Evolutionary conservation across 2,329 filamentous ascomycete species (phyloP), one percentile per base, ranked within the genome.

Genomic region (Pseudogymnoascus sp.): DNA sequence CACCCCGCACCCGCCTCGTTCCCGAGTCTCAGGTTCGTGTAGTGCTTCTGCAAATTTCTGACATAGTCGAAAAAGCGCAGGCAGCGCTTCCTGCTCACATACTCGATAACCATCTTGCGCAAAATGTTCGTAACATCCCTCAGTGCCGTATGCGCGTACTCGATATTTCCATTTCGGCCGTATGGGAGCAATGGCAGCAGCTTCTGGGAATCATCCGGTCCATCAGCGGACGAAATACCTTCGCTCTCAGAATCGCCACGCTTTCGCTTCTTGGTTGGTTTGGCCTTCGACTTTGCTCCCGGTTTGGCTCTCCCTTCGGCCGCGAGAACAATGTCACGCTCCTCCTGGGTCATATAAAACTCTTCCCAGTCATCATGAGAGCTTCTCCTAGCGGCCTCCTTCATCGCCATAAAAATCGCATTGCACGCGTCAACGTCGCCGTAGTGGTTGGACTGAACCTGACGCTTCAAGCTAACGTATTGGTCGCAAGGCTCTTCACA

Each of bases 11-110:
- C 37, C 2, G 29, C 14, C 7, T 19, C 11, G 3, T 55, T 41
- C 11, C 38, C 37, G 7, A 23, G 31, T 39, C 62, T 39, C 33
- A 49, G n/a, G 10, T 61, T 41, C 2, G 55, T 63, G 29, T 41
- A 43, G 14, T 41, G 63, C 52, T 66, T 66, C 60, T 75, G 73
- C 11, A 73, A 67, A 55, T 69, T 67, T 14, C 68, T 65, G 16
- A 74, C 70, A 19, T 69, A 66, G 21, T 70, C 65, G 61, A 74
- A 73, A 60, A 73, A 72, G 6, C 73, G 67, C 3, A 74, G 64
- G 35, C 71, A 72, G n/a, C 73, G 67, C 55, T 69, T 68, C 23
- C 73, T 71, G 4, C 70, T 68, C 16, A 74, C 66, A 4, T 73
- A 66, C 63, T 75, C 73, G 45, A 69, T 68, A 10, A 45, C 68